Evolutionary conservation across 345 rosid genomes (phyloP).

Genomic region (Euphorbia tirucalli): DNA sequence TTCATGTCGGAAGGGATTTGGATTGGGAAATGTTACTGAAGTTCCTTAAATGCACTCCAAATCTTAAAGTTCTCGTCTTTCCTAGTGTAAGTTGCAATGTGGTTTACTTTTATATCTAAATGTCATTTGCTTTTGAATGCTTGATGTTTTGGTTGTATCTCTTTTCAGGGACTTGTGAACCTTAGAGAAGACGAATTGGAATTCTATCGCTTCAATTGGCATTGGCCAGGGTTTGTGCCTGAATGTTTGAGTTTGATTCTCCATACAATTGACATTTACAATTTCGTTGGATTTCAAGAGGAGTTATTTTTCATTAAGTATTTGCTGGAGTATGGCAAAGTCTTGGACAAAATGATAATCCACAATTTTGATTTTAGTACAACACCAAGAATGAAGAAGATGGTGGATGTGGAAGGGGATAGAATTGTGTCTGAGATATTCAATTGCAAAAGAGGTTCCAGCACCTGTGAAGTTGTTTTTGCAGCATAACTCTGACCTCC

Average conservation of each 20-base stretch:
- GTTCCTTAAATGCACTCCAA: neutral
- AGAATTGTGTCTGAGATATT: neutral
- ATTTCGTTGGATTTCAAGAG: no score
- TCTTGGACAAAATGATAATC: no score
- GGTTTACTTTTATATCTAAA: neutral
- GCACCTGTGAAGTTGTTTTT: neutral
- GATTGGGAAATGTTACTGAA: neutral
- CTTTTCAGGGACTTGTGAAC: neutral
- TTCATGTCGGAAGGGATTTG: neutral
- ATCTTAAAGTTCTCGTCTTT: neutral
- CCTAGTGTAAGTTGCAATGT: neutral
- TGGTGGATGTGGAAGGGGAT: neutral
- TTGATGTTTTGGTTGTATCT: neutral
- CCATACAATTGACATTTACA: no score
- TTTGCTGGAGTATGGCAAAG: no score
- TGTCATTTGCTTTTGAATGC: neutral
- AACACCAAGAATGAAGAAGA: neutral
- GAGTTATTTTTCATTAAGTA: no score
- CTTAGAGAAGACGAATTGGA: neutral
- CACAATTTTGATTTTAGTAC: no score
- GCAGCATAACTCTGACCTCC: neutral
- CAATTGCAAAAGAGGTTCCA: neutral
- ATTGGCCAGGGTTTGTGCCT: neutral
- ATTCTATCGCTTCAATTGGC: neutral
- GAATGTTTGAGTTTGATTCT: neutral